Evolutionary conservation across 352 stramenopile species (phyloP), one percentile per base, ranked within the genome.

Genomic region (Phytophthora sansomeana): DNA sequence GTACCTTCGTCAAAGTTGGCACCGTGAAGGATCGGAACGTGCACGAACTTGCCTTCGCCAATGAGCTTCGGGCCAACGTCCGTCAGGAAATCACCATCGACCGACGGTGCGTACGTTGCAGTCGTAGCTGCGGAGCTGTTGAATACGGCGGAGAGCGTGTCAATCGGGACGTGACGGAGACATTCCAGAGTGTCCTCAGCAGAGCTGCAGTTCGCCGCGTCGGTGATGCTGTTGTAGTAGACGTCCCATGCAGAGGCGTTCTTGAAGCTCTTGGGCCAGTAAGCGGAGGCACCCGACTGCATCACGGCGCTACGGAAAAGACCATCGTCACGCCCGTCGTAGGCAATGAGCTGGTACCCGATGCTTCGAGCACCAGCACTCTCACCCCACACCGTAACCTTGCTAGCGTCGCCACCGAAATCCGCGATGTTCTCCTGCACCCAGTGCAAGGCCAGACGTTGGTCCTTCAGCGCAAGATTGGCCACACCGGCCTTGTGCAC

Each of bases 331-430:
- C 64, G 64, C 6, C 69, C 69, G 14, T 64, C 69, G 46, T 72
- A 72, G 4, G 69, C 69, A 36, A 77, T 49, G 2, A 77, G 39
- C 54, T 74, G 69, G 24, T 74, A 64, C 10, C 58, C 64, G 21
- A 77, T 60, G 68, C 60, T 79, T 38, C 26, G 77, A 26, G 74
- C 81, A 13, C 91, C 92, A 1, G 89, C 89, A 48, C 78, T 93
- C 64, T 98, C 89, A 5, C 92, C 92, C 74, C 95, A 97, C 13
- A 98, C 46, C 1, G 87, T 97, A 30, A 97, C 88, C n/a, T 79
- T 70, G 47, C 75, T 67, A 5, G 87, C 68, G 74, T 98, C 80
- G 28, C 89, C 90, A 4, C 92, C 92, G 70, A 98, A 97, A 36
- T 69, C 54, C 2, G 14, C 51, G 52, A 97, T 92, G 55, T 97